Evolutionary conservation across 768 basidiomycete species (phyloP).

Genomic region (Phlebiopsis flavidoalba): DNA sequence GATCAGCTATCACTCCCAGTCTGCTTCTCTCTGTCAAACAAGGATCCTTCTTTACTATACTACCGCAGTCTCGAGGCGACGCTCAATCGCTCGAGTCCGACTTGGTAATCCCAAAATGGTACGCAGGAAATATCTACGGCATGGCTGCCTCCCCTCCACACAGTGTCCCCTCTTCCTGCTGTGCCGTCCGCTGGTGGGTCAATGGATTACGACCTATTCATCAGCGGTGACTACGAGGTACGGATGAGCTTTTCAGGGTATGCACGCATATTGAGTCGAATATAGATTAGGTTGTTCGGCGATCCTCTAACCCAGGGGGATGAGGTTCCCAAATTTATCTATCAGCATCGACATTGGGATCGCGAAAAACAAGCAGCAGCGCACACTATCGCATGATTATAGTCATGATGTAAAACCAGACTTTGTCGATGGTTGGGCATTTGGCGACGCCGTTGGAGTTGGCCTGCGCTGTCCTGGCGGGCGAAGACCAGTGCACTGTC

Average conservation of each 20-base stretch:
- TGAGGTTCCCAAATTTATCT: constrained; percentile 48
- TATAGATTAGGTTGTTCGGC: constrained; percentile 78
- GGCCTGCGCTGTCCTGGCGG: constrained; percentile 47
- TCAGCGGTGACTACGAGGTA: constrained; percentile 83
- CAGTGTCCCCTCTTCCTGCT: constrained; percentile 43
- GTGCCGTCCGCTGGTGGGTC: constrained; percentile 35
- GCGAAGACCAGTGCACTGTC: constrained; percentile 48
- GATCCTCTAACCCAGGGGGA: constrained; percentile 45
- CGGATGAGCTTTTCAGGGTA: not conserved
- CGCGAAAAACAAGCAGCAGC: constrained; percentile 31
- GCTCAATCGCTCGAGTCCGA: constrained; percentile 23
- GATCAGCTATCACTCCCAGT: constrained; percentile 28
- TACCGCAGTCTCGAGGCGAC: constrained; percentile 36
- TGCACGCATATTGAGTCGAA: not conserved
- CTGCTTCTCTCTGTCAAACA: constrained; percentile 60
- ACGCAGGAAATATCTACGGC: constrained; percentile 82
- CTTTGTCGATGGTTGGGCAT: constrained; percentile 70
- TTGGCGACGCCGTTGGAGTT: constrained; percentile 67
- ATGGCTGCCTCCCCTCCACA: constrained; percentile 49
- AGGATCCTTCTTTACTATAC: constrained; percentile 71
- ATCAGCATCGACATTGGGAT: constrained; percentile 46
- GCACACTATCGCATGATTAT: constrained; percentile 34
- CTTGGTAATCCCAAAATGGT: constrained; percentile 55
- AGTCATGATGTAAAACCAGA: constrained; percentile 58
- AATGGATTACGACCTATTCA: constrained; percentile 60